Base-by-base conservation (phyloP, 139 green algal genomes). In the Marvania coccoides region DNA sequence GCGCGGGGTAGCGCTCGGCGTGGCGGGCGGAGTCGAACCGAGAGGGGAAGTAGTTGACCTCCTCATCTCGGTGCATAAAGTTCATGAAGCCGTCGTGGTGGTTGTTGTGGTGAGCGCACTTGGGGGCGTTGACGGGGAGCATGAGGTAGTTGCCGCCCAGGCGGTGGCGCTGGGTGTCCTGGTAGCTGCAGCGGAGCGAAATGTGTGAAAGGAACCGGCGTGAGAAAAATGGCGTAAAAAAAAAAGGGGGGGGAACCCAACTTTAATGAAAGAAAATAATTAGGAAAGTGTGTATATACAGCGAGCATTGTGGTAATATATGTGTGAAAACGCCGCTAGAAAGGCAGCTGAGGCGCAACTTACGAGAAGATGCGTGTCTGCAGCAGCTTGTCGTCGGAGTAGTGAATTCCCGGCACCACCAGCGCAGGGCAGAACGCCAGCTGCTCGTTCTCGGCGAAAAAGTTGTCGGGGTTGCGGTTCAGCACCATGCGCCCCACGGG, bases 11-110 rank as follows among this genome's bases (percentile, higher is more conserved):
- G 5, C 47, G 67, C 70, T 90, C 83, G 3, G 92, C 84, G 59
- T 98, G 81, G 56, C 86, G 80, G 14, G 82, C 86, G 4, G 84
- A 83, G 77, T 96, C 91, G 63, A 92, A 92, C 47, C 91, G 84
- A 2, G 81, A 92, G 2, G 91, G 91, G 83, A 97, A 97, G 83
- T 97, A 97, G 83, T 97, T 97, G 30, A 97, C 83, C 83, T 97
- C 91, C 84, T 96, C 88, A 36, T 87, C 80, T 35, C 91, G 77
- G 72, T 93, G 78, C 79, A 93, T 87, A 78, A 96, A 94, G 80
- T 98, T 98, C 92, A 97, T 97, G 77, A 93, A 82, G 24, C 92
- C 90, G 46, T 98, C 92, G 60, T 97, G 89, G 83, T 98, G 92
- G 77, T 98, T 98, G 81, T 98, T 95, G 79, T 95, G 89, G 71